A percentile compares a stretch with the other conserved stretches of the same genome.
Evolutionary conservation across 352 stramenopile species (phyloP).

Genomic region (Pythium coloratum): DNA sequence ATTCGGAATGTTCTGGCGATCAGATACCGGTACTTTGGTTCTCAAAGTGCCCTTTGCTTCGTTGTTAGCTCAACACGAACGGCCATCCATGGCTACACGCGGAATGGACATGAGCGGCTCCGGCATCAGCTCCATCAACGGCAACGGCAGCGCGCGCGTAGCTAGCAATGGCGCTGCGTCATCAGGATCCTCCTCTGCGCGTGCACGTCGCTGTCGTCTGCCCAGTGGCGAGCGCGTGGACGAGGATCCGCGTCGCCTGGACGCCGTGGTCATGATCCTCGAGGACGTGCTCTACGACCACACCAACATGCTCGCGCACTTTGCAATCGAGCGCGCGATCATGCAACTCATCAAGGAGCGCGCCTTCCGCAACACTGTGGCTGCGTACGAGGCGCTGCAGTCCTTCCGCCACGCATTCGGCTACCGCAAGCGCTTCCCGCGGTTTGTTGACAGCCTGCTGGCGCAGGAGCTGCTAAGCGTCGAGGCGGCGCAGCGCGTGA

Average conservation of each 20-base stretch:
- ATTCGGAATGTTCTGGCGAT: background rate
- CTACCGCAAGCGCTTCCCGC: conserved; percentile 82
- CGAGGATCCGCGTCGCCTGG: conserved; percentile 56
- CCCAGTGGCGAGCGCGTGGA: conserved; percentile 38
- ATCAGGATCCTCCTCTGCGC: background rate
- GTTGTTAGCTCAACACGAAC: background rate
- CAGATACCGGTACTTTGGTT: background rate
- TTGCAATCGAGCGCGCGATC: conserved; percentile 76
- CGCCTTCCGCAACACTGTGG: conserved; percentile 65
- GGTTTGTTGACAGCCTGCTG: conserved; percentile 79
- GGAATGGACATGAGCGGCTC: conserved; percentile 4
- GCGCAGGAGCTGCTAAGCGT: conserved; percentile 44
- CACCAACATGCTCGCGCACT: conserved; percentile 74
- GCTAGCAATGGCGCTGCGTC: background rate
- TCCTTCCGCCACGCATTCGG: conserved; percentile 82
- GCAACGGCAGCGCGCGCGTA: background rate
- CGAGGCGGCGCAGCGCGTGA: conserved; percentile 55
- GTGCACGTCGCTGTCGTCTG: conserved; percentile 29
- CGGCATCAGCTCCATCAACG: conserved; percentile 1
- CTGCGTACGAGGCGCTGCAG: conserved; percentile 71
- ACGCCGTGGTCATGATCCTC: conserved; percentile 82
- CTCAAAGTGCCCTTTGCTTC: background rate
- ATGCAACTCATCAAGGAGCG: conserved; percentile 68
- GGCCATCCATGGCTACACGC: conserved; percentile 4
- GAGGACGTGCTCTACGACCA: conserved; percentile 88